Evolutionary conservation across 176 grass and related monocot genomes (phyloP), one percentile per base, ranked within the genome.

Genomic region (Stipa capillata): DNA sequence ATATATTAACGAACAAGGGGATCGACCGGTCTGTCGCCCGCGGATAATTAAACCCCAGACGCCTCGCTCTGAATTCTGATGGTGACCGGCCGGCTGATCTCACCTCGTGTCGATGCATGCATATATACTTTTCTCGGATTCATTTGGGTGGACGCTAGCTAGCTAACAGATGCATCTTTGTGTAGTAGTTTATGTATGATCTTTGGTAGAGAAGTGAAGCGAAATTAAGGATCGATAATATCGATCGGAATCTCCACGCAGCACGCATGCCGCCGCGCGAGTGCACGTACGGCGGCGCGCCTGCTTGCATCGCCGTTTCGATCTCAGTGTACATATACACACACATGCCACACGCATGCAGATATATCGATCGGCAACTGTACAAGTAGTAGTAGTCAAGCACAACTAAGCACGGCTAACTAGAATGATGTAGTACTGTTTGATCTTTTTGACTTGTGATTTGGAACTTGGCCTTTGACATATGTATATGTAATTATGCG

Each of bases 141-240:
- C 76, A 83, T 83, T 78, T 45, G 55, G 36, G 32, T 71, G 73
- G 79, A 78, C 56, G 80, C 80, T 78, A 87, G 55, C 73, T 67
- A 59, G 8, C 76, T 24, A 74, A 24, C n/a, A n/a, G 36, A 12
- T 34, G 56, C 69, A 74, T 21, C 45, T 64, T 56, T 72, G 44
- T n/a, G 54, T 14, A 20, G 21, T 8, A 10, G 13, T 29, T 39
- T 39, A 44, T 37, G 2, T 11, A 2, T 45, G 35, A 78, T 74
- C 50, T 68, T 29, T 60, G 62, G 76, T 71, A 79, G 33, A 76
- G 82, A 85, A 81, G 62, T 89, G 52, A 89, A 89, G 82, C 76
- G 55, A 85, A 63, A 44, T 43, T 29, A 48, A 81, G 82, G 62
- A 28, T 65, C 21, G 65, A 32, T 29, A 7, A n/a, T n/a, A 42